phyloP scores from a whole-genome alignment of 129 eudicot species.

The Saussurea involucrata region DNA sequence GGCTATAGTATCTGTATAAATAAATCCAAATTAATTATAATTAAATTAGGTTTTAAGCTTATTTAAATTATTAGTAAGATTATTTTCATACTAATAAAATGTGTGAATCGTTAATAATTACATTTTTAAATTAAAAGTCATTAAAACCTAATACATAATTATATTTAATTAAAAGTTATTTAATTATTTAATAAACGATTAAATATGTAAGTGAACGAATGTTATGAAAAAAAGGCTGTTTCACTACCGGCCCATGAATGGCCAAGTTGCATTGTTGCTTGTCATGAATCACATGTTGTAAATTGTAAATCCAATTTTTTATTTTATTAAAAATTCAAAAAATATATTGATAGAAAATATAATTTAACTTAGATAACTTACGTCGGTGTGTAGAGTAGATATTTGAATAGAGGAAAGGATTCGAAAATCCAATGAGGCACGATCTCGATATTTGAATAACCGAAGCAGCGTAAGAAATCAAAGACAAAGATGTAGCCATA shows the following conservation, averaged over 20 bases:
- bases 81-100: neutral
- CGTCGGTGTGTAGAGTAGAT: conserved; percentile 76
- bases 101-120: too few relatives aligned
- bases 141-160: neutral
- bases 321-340: neutral
- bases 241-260: neutral
- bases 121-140: neutral
- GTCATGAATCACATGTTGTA: conserved; percentile 1
- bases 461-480: conserved; percentile 73
- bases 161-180: neutral
- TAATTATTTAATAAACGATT: neutral
- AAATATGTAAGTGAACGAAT: neutral
- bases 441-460: conserved; percentile 70
- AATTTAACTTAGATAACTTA: conserved; percentile 34
- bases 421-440: conserved; percentile 65
- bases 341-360: neutral
- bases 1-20: conserved; percentile 73
- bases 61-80: too few relatives aligned
- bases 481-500: conserved; percentile 60
- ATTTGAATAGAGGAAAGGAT: conserved; percentile 49
- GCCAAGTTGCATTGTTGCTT: neutral
- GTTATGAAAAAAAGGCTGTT: neutral
- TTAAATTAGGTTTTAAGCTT: too few relatives aligned
- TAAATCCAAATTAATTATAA: too few relatives aligned
- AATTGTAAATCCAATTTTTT: neutral